Base-by-base conservation (phyloP, 345 rosid genomes). In the Populus nigra region DNA sequence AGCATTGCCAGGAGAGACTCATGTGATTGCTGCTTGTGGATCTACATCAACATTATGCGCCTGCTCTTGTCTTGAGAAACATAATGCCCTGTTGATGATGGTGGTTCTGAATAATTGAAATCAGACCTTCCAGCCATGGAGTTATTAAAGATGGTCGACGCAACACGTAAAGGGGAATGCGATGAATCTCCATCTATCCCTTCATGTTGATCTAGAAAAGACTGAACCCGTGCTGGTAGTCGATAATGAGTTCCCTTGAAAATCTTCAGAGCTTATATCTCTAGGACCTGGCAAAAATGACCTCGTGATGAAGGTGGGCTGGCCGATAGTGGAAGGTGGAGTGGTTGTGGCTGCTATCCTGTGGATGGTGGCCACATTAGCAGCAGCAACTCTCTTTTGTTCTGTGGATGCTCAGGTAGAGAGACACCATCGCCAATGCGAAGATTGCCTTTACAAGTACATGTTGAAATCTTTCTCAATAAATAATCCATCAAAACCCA, bases 221-320 rank as follows among this genome's bases (percentile, higher is more conserved):
- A 91, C 29, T 87, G 93, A 79, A 88, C 85, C 67, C 90, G 91
- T 31, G 81, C 92, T 89, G 22, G 94, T 88, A 77, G 96, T 92
- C 65, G 90, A 80, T 4, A 98, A 96, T 5, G 99, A 93, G 84
- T 92, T 96, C 66, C 96, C 98, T 85, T 87, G 94, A 84, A 89
- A 91, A 72, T 95, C 99, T 73, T 93, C 99, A 1, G 91, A 91
- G 39, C 92, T 85, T 91, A 90, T 87, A 78, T 88, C 98, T 55
- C 96, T 84, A 41, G 99, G 99, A 84, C 99, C 92, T 0, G 99
- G 98, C 85, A 95, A 84, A 86, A 91, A 93, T 23, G 99, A 95
- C 7, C 99, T 98, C 0, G 99, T 33, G 35, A 33, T 3, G 35
- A 33, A 33, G 35, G 35, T 33, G 35, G 35, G 35, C 0, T 33